A percentile compares a stretch with the other conserved stretches of the same genome.
These are phyloP conservation scores for Aspergillus funiculosus DNA, from an alignment of 495 filamentous ascomycete genomes.

Conservation along the genomic window DNA sequence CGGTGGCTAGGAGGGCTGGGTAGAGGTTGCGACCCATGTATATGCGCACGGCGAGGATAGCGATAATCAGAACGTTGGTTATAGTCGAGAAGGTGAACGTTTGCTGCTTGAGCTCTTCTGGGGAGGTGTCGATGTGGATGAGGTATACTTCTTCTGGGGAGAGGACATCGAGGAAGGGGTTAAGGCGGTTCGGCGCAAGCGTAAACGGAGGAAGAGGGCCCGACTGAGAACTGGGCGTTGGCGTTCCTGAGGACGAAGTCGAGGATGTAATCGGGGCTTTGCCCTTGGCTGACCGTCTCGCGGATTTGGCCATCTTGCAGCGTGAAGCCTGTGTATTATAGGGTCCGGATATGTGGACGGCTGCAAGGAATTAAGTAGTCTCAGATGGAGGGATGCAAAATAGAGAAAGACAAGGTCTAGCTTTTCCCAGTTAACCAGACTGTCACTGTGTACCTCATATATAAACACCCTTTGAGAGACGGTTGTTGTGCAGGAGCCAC, in stretches of 20 bases:
- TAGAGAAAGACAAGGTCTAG: no score
- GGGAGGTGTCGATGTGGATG: constrained; percentile 65
- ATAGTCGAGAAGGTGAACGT: constrained; percentile 67
- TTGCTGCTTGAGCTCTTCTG: constrained; percentile 59
- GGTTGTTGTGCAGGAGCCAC: constrained; percentile 9
- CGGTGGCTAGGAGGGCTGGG: constrained; percentile 50
- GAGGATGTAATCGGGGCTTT: constrained; percentile 24
- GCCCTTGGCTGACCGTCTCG: constrained; percentile 29
- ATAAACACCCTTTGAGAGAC: neutral
- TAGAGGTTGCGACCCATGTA: constrained; percentile 61
- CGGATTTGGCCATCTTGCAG: constrained; percentile 39
- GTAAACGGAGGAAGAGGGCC: constrained; percentile 58
- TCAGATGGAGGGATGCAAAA: neutral
- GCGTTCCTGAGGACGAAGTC: constrained; percentile 27
- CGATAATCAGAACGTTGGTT: constrained; percentile 58
- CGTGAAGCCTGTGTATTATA: neutral
- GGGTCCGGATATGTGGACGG: neutral
- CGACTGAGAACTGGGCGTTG: constrained; percentile 34
- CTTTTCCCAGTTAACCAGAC: no score
- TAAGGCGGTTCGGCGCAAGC: constrained; percentile 50
- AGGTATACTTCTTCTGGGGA: constrained; percentile 66
- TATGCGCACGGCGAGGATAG: constrained; percentile 55
- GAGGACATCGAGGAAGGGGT: constrained; percentile 57
- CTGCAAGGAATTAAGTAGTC: neutral
- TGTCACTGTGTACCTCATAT: no score